Evolutionary conservation across 306 rosid genomes (phyloP).

Genomic region (Prunus davidiana): DNA sequence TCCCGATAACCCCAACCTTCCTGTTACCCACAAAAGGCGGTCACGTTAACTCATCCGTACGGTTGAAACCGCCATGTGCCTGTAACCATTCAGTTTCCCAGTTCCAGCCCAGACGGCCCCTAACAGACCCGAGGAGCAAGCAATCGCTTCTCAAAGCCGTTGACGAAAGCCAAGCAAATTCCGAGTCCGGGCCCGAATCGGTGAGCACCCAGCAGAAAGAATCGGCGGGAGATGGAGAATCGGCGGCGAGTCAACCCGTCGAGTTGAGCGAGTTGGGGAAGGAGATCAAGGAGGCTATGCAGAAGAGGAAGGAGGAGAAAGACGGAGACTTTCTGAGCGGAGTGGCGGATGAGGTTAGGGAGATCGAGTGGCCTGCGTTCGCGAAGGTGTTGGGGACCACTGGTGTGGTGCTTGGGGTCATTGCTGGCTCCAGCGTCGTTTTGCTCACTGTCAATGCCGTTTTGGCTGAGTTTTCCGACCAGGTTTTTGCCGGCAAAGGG

Average conservation of each 20-base stretch:
- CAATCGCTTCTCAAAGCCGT: constrained; percentile 28
- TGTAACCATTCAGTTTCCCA: not conserved
- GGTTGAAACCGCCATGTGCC: constrained; percentile 17
- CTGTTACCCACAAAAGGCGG: constrained; percentile 9
- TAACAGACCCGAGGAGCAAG: not conserved
- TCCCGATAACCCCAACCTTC: constrained; percentile 18
- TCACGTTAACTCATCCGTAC: not conserved
- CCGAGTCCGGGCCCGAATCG: constrained; percentile 34
- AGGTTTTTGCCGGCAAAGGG: constrained; percentile 68
- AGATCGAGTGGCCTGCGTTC: constrained; percentile 89
- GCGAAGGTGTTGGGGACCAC: constrained; percentile 86
- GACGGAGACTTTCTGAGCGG: constrained; percentile 47
- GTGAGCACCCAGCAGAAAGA: constrained; percentile 1
- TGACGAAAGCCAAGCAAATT: constrained; percentile 54
- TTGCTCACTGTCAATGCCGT: constrained; percentile 79
- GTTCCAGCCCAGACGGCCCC: not conserved
- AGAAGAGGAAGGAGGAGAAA: constrained; percentile 48
- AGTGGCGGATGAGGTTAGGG: constrained; percentile 65
- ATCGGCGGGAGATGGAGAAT: constrained; percentile 18
- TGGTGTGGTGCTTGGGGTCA: constrained; percentile 74
- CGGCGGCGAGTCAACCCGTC: not conserved
- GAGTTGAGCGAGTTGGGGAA: constrained; percentile 53
- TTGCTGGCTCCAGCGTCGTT: constrained; percentile 83
- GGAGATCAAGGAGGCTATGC: constrained; percentile 76
- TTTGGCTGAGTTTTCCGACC: constrained; percentile 76